phyloP scores from a whole-genome alignment of 139 green algal genomes.

The Chlamydomonas incerta region DNA sequence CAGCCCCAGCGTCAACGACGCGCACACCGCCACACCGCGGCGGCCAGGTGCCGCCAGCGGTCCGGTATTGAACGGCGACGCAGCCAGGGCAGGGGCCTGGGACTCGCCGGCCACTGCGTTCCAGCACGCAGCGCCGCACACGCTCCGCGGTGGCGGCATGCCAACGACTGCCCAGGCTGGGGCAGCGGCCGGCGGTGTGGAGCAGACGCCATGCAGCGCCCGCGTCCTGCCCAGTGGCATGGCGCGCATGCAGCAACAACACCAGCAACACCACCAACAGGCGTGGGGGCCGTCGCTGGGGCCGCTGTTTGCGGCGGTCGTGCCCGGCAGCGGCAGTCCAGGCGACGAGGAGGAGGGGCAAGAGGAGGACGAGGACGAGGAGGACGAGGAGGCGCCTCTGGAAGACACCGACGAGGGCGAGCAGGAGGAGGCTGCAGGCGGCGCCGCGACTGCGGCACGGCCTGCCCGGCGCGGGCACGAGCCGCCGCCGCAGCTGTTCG shows the following conservation, averaged over 20 bases:
- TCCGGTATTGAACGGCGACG: too few relatives aligned
- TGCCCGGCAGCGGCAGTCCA: not conserved
- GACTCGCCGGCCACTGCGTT: not conserved
- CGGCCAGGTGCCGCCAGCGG: not conserved
- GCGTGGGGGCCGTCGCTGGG: not conserved
- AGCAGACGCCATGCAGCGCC: not conserved
- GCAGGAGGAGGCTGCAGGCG: too few relatives aligned
- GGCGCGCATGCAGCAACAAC: not conserved
- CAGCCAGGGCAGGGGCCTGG: too few relatives aligned
- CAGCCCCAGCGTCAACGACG: slow-evolving; percentile 2
- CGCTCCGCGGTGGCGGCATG: not conserved
- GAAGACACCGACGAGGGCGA: too few relatives aligned
- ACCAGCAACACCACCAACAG: not conserved
- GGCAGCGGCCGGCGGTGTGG: not conserved
- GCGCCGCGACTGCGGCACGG: not conserved
- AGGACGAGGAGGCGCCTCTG: not conserved
- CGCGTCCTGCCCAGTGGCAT: not conserved
- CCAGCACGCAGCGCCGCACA: not conserved
- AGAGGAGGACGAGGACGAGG: not conserved
- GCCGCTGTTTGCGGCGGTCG: not conserved
- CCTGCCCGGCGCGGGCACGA: not conserved
- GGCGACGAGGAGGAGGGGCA: not conserved
- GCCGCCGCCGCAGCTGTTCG: too few relatives aligned
- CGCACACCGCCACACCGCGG: not conserved
- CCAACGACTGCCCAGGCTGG: not conserved